Percentiles rank a stretch among this genome's conserved stretches.
Conservation (phyloP, 2,329 filamentous ascomycete genomes). For the Coniella vitis region DNA sequence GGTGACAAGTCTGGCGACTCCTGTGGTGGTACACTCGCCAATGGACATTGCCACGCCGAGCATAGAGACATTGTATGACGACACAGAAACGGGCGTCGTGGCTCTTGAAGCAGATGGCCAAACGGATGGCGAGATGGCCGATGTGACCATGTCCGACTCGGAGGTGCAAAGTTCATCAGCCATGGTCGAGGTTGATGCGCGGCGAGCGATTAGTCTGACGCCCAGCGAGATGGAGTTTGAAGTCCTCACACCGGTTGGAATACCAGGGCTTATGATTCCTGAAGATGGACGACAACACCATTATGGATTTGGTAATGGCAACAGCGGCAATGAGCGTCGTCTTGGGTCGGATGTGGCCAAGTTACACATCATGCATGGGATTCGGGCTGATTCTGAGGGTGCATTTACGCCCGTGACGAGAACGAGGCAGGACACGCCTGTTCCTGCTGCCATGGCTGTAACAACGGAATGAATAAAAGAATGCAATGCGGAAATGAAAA, state of each 20-base stretch:
- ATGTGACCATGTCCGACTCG: constrained; percentile 43
- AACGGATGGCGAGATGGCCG: constrained; percentile 20
- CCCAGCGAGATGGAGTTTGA: constrained; percentile 29
- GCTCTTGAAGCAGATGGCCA: no score
- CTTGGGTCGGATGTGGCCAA: no score
- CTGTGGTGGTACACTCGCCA: constrained; percentile 14
- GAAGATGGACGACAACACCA: constrained; percentile 8
- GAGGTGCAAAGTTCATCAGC: constrained; percentile 30
- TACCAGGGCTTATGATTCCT: constrained; percentile 14
- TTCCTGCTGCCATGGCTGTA: constrained; percentile 25
- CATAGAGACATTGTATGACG: constrained; percentile 31
- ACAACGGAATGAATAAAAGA: not conserved
- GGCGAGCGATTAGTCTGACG: constrained; percentile 17
- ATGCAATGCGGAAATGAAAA: not conserved
- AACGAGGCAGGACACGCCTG: constrained; percentile 28
- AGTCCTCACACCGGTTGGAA: constrained; percentile 32
- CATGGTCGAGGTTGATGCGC: constrained; percentile 23
- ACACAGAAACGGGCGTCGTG: constrained; percentile 19
- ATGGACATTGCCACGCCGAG: constrained; percentile 34
- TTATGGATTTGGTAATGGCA: not conserved
- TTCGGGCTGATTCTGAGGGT: constrained; percentile 23
- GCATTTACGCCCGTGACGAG: constrained; percentile 24
- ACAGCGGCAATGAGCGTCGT: constrained; percentile 3
- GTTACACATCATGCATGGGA: no score
- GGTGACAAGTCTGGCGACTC: constrained; percentile 2